Percentiles rank a stretch among this genome's conserved stretches.
These are phyloP conservation scores for Singerocomus inundabilis DNA, from an alignment of 1,284 basidiomycete genomes.

Conservation along the genomic window DNA sequence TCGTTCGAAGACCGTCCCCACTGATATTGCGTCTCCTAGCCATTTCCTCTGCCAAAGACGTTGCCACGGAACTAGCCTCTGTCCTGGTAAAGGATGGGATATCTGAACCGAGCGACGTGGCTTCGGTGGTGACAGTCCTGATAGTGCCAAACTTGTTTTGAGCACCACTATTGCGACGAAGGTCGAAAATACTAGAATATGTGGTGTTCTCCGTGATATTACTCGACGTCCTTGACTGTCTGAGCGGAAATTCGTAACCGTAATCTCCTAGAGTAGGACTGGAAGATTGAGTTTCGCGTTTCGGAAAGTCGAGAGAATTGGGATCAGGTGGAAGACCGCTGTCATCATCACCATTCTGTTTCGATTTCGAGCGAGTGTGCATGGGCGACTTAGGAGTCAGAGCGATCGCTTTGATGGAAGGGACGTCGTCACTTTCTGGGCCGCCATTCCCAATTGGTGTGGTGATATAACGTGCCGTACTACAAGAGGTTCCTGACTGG, in stretches of 20 bases:
- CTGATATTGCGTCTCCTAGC: constrained; percentile 37
- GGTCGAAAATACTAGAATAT: constrained; percentile 65
- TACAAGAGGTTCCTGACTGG: constrained; percentile 33
- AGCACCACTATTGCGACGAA: constrained; percentile 41
- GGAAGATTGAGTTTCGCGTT: constrained; percentile 24
- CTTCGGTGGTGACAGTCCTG: constrained; percentile 72
- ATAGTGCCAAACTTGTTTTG: constrained; percentile 73
- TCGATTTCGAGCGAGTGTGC: constrained; percentile 38
- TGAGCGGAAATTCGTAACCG: constrained; percentile 41
- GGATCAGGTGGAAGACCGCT: constrained; percentile 30
- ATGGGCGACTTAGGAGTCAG: constrained; percentile 58
- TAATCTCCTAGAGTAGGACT: constrained; percentile 31
- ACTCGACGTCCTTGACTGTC: constrained; percentile 52
- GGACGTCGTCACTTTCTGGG: constrained; percentile 35
- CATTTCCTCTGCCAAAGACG: constrained; percentile 44
- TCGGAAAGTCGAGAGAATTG: constrained; percentile 32
- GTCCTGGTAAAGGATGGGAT: constrained; percentile 59
- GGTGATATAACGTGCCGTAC: constrained; percentile 30
- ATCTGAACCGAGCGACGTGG: constrained; percentile 60
- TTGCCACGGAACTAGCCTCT: constrained; percentile 55
- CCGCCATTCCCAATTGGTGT: constrained; percentile 23
- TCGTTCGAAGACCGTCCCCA: constrained; percentile 36
- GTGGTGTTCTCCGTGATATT: constrained; percentile 54
- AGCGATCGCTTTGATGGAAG: constrained; percentile 33
- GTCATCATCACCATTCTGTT: constrained; percentile 28